Base-by-base conservation (phyloP, 805 yeast species). In the Kockiozyma suomiensis region DNA sequence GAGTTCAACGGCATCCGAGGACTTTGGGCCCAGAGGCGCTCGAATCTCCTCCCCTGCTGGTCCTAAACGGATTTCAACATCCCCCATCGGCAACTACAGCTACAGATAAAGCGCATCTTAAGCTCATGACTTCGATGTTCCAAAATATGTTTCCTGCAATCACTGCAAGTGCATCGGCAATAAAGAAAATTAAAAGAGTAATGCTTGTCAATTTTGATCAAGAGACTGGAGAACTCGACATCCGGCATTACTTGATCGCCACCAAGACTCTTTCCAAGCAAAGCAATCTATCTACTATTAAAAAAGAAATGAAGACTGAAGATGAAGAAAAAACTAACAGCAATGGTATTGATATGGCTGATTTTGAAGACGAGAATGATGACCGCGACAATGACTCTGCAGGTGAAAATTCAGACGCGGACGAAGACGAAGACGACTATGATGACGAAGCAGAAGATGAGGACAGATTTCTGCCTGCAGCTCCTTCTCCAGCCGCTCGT, bases 91-190 rank as follows among this genome's bases (percentile, higher is more conserved):
- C 86, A 21, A 82, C 79, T 81, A 69, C 67, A 42, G 68, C 83
- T 38, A 85, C 86, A 66, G 98, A 93, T 73, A 89, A 90, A 69
- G 67, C 68, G 19, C 64, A 56, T 19, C 46, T 60, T 30, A 48
- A 43, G 40, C 79, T 93, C 62, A 73, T 91, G 58, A 84, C 96
- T 32, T 89, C 97, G 2, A 85, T 91, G 78, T 90, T 94, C 76
- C 99, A 94, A 75, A 91, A 90, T 76, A 85, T 94, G 84, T 90
- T 93, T 74, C 99, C 99, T 5, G 90, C 99, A 21, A 86, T 94
- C 66, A 87, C 90, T 60, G 97, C 97, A 2, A 90, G 90, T 66
- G 76, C 78, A 58, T 88, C 96, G 19, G 85, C 85, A 66, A 86
- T 94, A 35, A 77, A 78, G 48, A 78, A 87, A 0, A 91, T 94